A percentile compares a stretch with the other conserved stretches of the same genome.
Conservation (phyloP, 768 basidiomycete species). For the Mycena floridula region DNA sequence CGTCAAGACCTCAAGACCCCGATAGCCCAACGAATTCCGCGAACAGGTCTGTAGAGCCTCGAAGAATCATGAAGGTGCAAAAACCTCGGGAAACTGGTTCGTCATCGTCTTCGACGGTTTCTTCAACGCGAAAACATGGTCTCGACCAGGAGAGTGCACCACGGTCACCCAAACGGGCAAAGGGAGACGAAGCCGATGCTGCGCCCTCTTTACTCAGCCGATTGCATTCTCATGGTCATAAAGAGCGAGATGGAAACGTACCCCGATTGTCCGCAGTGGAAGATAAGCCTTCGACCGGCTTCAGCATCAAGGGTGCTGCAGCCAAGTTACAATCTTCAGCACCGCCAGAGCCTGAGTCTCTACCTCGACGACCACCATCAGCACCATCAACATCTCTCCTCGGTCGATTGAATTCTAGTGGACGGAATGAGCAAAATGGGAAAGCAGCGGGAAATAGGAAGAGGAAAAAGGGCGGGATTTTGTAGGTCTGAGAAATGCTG, state of each 20-base stretch:
- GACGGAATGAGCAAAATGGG: slow-evolving; percentile 3
- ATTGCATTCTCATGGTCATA: not conserved
- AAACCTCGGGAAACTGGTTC: not conserved
- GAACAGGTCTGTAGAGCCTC: no score
- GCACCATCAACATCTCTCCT: slow-evolving; percentile 8
- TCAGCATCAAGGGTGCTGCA: slow-evolving; percentile 52
- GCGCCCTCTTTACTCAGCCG: not conserved
- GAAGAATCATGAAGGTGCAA: no score
- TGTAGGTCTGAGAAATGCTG: no score
- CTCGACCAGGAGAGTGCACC: not conserved
- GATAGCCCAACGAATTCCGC: not conserved
- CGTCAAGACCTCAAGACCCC: not conserved
- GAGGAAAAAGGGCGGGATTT: no score
- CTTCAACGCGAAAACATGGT: not conserved
- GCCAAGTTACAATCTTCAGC: no score
- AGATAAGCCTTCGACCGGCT: slow-evolving; percentile 21
- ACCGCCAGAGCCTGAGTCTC: no score
- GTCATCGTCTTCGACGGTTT: not conserved
- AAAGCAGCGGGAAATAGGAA: slow-evolving; percentile 1
- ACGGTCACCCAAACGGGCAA: not conserved
- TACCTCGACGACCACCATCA: no score
- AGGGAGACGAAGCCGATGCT: not conserved
- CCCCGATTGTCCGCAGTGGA: not conserved
- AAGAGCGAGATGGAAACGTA: not conserved
- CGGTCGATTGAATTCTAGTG: slow-evolving; percentile 4